Evolutionary conservation across 805 yeast genomes (phyloP).

Genomic region (Saccharomycopsis sp.): DNA sequence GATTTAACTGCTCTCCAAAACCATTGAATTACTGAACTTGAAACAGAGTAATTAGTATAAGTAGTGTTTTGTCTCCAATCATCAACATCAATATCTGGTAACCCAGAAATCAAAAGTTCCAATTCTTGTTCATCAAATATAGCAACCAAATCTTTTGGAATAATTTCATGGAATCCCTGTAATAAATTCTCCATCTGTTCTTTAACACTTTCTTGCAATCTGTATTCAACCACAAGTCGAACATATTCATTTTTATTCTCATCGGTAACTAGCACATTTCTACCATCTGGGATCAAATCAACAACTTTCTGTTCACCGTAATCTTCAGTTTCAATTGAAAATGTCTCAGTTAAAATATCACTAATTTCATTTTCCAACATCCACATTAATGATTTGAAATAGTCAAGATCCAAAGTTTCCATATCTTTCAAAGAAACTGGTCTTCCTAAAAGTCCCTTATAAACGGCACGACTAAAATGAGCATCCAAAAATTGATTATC

Average conservation of each 20-base stretch:
- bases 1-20: conserved; percentile 97
- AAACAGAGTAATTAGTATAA: conserved; percentile 73
- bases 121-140: conserved; percentile 94
- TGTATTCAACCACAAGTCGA: conserved; percentile 74
- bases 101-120: conserved; percentile 85
- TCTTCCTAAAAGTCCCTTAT: conserved; percentile 75
- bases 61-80: conserved; percentile 90
- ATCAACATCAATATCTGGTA: conserved; percentile 92
- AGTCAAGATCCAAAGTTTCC: conserved; percentile 98
- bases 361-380: conserved; percentile 90
- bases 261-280: conserved; percentile 81
- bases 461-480: conserved; percentile 92
- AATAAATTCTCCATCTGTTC: conserved; percentile 84
- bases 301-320: conserved; percentile 83
- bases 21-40: conserved; percentile 87
- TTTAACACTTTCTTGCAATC: conserved; percentile 72
- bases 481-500: conserved; percentile 86
- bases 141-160: conserved; percentile 73
- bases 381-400: conserved; percentile 93
- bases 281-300: conserved; percentile 78
- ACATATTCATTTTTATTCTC: conserved; percentile 89
- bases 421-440: conserved; percentile 84
- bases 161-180: conserved; percentile 83
- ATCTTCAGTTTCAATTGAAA: conserved; percentile 88
- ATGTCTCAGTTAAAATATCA: conserved; percentile 89